phyloP scores from a whole-genome alignment of 2,329 filamentous ascomycete genomes.

The Diplodia corticola region DNA sequence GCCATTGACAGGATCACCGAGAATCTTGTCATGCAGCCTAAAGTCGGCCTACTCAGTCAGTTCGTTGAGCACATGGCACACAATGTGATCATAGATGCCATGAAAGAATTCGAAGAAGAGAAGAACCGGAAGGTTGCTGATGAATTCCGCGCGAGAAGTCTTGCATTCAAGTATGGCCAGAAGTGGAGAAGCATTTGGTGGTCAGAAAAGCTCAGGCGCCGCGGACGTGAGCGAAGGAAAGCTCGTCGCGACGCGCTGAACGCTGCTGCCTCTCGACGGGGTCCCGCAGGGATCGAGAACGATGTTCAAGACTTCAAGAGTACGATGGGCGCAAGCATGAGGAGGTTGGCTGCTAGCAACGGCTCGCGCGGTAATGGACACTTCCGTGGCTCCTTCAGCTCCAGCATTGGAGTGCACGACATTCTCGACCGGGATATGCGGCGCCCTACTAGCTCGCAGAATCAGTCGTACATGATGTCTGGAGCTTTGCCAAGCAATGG shows the following conservation, averaged over 20 bases:
- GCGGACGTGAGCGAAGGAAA: constrained; percentile 21
- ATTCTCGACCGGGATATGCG: constrained; percentile 9
- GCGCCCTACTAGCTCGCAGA: background rate
- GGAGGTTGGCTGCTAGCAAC: background rate
- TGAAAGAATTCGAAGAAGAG: constrained; percentile 17
- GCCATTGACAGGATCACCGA: constrained; percentile 32
- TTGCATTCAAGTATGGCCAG: constrained; percentile 10
- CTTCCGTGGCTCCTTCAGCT: constrained; percentile 17
- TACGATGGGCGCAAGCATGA: constrained; percentile 12
- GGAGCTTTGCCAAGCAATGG: background rate
- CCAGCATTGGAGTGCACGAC: constrained; percentile 9
- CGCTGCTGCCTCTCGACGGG: background rate
- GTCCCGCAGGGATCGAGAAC: background rate
- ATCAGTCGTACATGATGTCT: constrained; percentile 8
- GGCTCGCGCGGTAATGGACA: background rate
- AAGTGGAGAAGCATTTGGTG: constrained; percentile 16
- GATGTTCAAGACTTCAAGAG: constrained; percentile 15
- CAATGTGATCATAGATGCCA: constrained; percentile 33
- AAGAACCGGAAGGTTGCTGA: constrained; percentile 11
- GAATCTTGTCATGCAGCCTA: constrained; percentile 40
- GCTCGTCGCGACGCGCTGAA: constrained; percentile 4
- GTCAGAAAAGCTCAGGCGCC: constrained; percentile 10
- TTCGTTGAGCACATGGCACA: constrained; percentile 45
- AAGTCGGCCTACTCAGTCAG: constrained; percentile 47
- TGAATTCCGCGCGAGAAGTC: constrained; percentile 15